phyloP scores from a whole-genome alignment of 495 filamentous ascomycete species.

The Penicillium soppii region DNA sequence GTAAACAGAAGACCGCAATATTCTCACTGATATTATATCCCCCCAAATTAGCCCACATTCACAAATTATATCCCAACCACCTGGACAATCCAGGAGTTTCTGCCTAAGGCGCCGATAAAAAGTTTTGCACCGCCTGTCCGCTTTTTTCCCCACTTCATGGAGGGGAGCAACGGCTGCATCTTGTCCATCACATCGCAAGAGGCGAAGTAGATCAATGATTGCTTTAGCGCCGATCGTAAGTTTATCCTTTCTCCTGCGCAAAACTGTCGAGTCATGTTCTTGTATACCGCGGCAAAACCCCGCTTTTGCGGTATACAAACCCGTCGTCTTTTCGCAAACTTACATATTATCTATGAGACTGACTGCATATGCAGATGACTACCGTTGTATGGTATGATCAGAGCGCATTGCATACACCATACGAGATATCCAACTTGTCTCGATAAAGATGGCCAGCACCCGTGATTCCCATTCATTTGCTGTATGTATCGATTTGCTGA shows the following conservation, averaged over 20 bases:
- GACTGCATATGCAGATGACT: constrained; percentile 37
- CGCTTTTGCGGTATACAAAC: constrained; percentile 6
- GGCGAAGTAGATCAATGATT: constrained; percentile 24
- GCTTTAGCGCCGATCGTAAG: constrained; percentile 43
- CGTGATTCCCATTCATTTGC: constrained; percentile 50
- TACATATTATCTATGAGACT: constrained; percentile 16
- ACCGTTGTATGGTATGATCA: constrained; percentile 35
- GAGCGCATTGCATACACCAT: constrained; percentile 31
- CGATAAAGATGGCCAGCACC: constrained; percentile 46
- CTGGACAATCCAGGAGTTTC: not conserved
- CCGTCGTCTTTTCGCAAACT: not conserved
- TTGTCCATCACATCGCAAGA: constrained; percentile 21
- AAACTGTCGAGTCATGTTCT: too few species aligned
- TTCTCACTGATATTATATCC: too few species aligned
- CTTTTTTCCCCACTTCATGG: constrained; percentile 30
- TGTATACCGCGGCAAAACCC: not conserved
- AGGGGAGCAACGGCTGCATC: constrained; percentile 26
- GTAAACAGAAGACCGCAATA: too few species aligned
- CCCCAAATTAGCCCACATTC: too few species aligned
- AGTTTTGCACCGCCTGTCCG: constrained; percentile 36
- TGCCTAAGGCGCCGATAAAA: constrained; percentile 26
- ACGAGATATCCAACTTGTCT: constrained; percentile 22
- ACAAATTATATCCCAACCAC: too few species aligned
- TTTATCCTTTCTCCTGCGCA: too few species aligned
- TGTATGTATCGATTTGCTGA: constrained; percentile 29